Evolutionary conservation across 2,329 filamentous ascomycete genomes (phyloP).

Genomic region (Clonostachys sp.): DNA sequence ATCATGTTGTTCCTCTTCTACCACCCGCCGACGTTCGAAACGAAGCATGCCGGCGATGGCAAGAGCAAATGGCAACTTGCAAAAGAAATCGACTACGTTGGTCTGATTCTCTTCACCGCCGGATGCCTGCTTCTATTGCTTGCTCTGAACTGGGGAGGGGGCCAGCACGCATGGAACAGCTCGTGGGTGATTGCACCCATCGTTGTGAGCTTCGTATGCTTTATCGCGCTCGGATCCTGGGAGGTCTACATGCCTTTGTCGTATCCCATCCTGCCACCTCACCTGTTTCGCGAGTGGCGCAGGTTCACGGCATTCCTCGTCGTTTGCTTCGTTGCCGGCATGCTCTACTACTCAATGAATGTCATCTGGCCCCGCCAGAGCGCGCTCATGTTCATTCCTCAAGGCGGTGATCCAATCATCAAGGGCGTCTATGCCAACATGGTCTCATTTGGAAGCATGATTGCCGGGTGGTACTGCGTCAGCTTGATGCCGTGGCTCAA

Average conservation of each 20-base stretch:
- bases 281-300: slow-evolving; percentile 10
- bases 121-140: slow-evolving; percentile 17
- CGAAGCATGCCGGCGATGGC: slow-evolving; percentile 16
- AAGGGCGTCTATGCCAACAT: slow-evolving; percentile 17
- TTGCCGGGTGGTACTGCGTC: slow-evolving; percentile 15
- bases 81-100: slow-evolving; percentile 10
- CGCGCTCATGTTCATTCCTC: slow-evolving; percentile 12
- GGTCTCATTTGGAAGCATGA: slow-evolving; percentile 19
- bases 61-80: slow-evolving; percentile 12
- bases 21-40: slow-evolving; percentile 23
- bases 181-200: slow-evolving; percentile 18
- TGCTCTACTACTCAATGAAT: slow-evolving; percentile 21
- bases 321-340: slow-evolving; percentile 18
- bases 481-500: slow-evolving; percentile 13
- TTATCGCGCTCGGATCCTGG: slow-evolving; percentile 19
- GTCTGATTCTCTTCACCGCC: slow-evolving; percentile 13
- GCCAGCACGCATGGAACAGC: slow-evolving; percentile 17
- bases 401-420: slow-evolving; percentile 11
- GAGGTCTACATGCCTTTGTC: slow-evolving; percentile 14
- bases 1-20: slow-evolving; percentile 18
- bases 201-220: slow-evolving; percentile 15
- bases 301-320: neutral
- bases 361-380: slow-evolving; percentile 18
- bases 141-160: slow-evolving; percentile 16
- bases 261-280: slow-evolving; percentile 19